Evolutionary conservation across 495 filamentous ascomycete genomes (phyloP).

Genomic region (Lasiosphaeria miniovina): DNA sequence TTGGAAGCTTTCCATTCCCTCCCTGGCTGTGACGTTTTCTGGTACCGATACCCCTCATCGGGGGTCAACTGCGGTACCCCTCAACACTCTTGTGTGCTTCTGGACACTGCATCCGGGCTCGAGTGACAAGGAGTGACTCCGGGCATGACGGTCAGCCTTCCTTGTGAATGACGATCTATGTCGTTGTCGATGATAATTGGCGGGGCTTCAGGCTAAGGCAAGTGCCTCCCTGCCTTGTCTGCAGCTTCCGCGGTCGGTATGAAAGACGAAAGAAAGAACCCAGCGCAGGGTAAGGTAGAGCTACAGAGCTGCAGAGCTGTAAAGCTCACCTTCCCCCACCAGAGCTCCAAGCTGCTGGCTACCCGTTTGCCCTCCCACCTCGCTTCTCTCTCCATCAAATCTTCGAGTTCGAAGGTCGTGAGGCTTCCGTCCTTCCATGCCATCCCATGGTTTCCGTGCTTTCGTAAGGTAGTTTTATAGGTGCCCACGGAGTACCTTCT

Average conservation of each 20-base stretch:
- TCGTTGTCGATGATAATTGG: neutral
- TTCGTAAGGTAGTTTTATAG: too few relatives aligned
- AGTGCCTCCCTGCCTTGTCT: neutral
- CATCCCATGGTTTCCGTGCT: too few relatives aligned
- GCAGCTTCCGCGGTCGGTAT: neutral
- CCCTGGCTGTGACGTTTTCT: neutral
- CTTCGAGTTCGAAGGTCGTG: too few relatives aligned
- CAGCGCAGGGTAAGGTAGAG: neutral
- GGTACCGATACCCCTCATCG: neutral
- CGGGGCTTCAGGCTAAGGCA: neutral
- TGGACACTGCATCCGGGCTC: slow-evolving; percentile 8
- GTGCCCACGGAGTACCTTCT: too few relatives aligned
- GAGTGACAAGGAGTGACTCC: slow-evolving; percentile 7
- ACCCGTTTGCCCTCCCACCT: neutral
- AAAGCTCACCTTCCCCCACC: neutral
- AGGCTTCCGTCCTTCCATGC: too few relatives aligned
- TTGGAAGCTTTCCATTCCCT: neutral
- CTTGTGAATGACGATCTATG: neutral
- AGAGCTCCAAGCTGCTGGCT: neutral
- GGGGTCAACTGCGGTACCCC: neutral
- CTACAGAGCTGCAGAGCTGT: neutral
- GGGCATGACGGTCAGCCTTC: neutral
- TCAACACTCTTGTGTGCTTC: neutral
- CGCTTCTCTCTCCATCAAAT: neutral
- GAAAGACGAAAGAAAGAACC: neutral